Evolutionary conservation across 192 early-diverging fungal genomes (phyloP).

Genomic region (Backusella morwellensis): DNA sequence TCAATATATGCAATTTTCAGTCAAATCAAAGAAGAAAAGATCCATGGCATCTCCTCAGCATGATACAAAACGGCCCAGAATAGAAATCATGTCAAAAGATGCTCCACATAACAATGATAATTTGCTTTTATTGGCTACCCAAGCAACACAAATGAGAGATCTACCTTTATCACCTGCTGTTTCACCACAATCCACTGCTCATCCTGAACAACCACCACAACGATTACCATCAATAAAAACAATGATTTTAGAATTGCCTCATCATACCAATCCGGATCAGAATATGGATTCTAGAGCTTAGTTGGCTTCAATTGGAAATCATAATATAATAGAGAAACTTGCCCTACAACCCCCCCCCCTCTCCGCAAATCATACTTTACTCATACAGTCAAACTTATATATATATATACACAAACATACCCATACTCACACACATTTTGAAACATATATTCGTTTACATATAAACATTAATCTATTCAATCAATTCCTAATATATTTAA

Average conservation of each 20-base stretch:
- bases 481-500: neutral
- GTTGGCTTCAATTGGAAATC: no score
- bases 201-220: neutral
- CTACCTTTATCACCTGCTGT: slow-evolving; percentile 8
- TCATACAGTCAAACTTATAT: neutral
- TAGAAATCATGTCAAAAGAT: neutral
- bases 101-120: neutral
- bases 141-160: slow-evolving; percentile 18
- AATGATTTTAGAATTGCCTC: slow-evolving; percentile 2
- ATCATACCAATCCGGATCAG: neutral
- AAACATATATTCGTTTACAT: neutral
- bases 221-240: slow-evolving; percentile 1
- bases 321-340: neutral
- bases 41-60: neutral
- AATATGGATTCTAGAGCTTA: neutral
- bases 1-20: neutral
- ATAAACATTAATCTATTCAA: neutral
- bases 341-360: neutral
- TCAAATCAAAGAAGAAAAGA: neutral
- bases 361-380: neutral
- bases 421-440: neutral
- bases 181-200: neutral
- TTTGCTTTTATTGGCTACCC: slow-evolving; percentile 14
- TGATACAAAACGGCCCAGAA: neutral
- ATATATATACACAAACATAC: neutral